Conservation (phyloP, 257 asterid species). For the Vinca minor region DNA sequence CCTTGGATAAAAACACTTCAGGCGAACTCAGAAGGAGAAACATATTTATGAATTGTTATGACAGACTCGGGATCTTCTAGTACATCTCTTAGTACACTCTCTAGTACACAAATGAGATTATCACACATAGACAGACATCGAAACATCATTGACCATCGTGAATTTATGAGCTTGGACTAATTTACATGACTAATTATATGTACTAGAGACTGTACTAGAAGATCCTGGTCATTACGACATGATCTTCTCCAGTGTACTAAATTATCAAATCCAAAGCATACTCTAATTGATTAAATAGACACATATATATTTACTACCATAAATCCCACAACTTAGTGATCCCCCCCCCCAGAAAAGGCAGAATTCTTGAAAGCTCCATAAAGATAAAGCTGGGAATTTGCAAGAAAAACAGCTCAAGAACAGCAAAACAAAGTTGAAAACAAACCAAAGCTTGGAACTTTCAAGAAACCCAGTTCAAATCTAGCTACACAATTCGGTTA, state of each 20-base stretch:
- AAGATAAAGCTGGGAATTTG: not conserved
- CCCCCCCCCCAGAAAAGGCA: not conserved
- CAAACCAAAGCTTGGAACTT: not conserved
- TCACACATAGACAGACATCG: too few species aligned
- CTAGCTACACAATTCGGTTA: not conserved
- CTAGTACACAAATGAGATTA: too few species aligned
- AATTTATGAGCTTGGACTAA: too few species aligned
- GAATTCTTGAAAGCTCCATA: not conserved
- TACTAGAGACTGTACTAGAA: too few species aligned
- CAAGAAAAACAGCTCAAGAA: not conserved
- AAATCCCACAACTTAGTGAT: not conserved
- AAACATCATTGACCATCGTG: too few species aligned
- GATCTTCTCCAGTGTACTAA: not conserved
- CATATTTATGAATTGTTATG: not conserved
- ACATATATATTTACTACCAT: not conserved
- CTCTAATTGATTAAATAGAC: not conserved
- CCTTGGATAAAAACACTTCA: not conserved
- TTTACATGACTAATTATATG: too few species aligned
- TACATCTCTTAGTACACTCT: too few species aligned
- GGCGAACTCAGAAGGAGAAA: not conserved
- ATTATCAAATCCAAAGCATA: not conserved
- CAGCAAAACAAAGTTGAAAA: not conserved
- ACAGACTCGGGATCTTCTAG: too few species aligned
- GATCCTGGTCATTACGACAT: too few species aligned
- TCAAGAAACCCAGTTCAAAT: constrained; percentile 1